Evolutionary conservation across 345 rosid species (phyloP), one percentile per base, ranked within the genome.

Genomic region (Gossypium sturtianum): DNA sequence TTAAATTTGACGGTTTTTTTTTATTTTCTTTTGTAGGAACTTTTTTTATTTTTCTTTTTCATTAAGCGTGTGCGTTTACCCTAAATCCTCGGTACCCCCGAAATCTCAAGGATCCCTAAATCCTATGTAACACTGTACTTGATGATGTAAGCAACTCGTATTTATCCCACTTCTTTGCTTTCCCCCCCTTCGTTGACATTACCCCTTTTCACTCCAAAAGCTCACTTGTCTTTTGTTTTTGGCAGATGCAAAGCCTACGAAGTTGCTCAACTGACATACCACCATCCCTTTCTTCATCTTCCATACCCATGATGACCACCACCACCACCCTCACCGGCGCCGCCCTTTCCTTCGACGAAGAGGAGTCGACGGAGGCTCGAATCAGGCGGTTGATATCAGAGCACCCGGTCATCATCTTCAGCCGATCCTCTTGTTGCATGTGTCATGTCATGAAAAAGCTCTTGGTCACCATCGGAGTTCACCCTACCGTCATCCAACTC

Each of bases 381-480:
- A 89, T 94, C 93, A 93, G 82, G 58, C 90, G 97, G 20, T 87
- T 94, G 20, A 92, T 92, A 59, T 77, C 92, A 0, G 98, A 94
- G 78, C 91, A 94, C 82, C 98, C 96, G 0, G 98, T 94, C 34
- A 86, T 94, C 80, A 92, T 94, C 74, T 94, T 94, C 84, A 89
- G 91, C 79, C 87, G 90, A 59, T 83, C 95, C 10, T 84, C 97
- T 7, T 94, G 98, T 80, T 94, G 93, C 89, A 94, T 92, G 98
- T 92, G 97, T 83, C 97, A 91, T 74, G 97, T 91, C 82, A 92
- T 94, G 97, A 91, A 87, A 81, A 89, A 84, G 64, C 91, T 94
- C 38, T 86, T 94, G 17, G 82, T 90, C 68, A 82, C 87, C 61
- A 82, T 92, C 76, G 98, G 98, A 0, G 98, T 92, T 52, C 84